phyloP scores from a whole-genome alignment of 768 basidiomycete species.

The Phlegmacium glaucopus region DNA sequence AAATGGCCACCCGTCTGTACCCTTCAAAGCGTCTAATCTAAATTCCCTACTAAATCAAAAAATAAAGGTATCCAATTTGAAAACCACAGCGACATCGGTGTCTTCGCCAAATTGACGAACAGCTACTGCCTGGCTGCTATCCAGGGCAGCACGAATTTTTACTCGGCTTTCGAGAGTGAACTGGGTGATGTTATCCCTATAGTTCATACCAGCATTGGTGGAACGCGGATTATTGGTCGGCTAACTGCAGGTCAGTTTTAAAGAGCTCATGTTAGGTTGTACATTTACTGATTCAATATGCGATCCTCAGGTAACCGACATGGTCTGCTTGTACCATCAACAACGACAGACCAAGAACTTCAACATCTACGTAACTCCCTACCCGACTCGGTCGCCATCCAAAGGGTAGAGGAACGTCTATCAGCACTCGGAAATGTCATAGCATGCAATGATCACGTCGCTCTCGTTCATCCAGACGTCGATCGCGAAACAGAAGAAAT shows the following conservation, averaged over 20 bases:
- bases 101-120: slow-evolving; percentile 97
- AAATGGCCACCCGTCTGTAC: slow-evolving; percentile 48
- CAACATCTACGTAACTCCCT: slow-evolving; percentile 96
- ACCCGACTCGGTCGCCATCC: slow-evolving; percentile 90
- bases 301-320: slow-evolving; percentile 78
- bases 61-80: slow-evolving; percentile 85
- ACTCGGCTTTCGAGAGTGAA: slow-evolving; percentile 95
- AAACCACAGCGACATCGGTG: slow-evolving; percentile 93
- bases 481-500: slow-evolving; percentile 99
- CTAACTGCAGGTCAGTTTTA: slow-evolving; percentile 74
- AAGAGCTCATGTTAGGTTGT: not conserved
- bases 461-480: slow-evolving; percentile 96
- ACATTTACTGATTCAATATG: not conserved
- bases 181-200: slow-evolving; percentile 87
- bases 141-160: slow-evolving; percentile 95
- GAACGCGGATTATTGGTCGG: slow-evolving; percentile 91
- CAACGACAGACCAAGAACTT: slow-evolving; percentile 96
- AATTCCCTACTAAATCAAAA: slow-evolving; percentile 10
- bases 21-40: slow-evolving; percentile 1
- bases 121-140: slow-evolving; percentile 94
- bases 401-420: slow-evolving; percentile 94
- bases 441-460: slow-evolving; percentile 98
- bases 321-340: slow-evolving; percentile 92
- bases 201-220: slow-evolving; percentile 93
- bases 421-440: slow-evolving; percentile 98